Evolutionary conservation across 2,329 filamentous ascomycete genomes (phyloP), one percentile per base, ranked within the genome.

Genomic region (Mariannaea sp.): DNA sequence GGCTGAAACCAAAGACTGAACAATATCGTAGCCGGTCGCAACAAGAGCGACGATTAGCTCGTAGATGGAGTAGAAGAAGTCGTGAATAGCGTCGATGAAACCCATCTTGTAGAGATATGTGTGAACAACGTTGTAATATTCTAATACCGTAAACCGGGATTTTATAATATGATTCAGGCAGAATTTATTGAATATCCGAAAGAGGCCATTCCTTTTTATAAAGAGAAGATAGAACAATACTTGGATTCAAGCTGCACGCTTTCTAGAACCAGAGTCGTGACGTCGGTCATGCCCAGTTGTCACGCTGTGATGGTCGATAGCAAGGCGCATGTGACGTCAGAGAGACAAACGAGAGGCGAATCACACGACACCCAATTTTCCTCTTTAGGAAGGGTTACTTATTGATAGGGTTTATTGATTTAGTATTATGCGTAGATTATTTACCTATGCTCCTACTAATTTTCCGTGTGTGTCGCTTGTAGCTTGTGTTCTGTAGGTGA

Each of bases 11-110:
- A 73, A 36, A 27, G 67, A 67, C 38, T 72, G 67, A 12, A 75
- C 52, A 27, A 75, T 30, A 49, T 68, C 42, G 57, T 70, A 70
- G 36, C 69, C 43, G n/a, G 73, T 68, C 27, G 62, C 59, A 22
- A 76, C 58, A 42, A 77, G 53, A 5, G 73, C 74, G 27, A 69
- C 61, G 32, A 75, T 53, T 24, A 77, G 71, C 65, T 76, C 73
- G 54, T 71, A 75, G 62, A 76, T 65, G 63, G 72, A 75, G 59
- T 69, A 72, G 64, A 75, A 62, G 42, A 76, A 65, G 58, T 74
- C 70, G 38, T 62, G 60, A 45, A 76, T 56, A 24, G 73, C 74
- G 38, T 64, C 59, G 17, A 67, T 66, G 63, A 76, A 53, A 36
- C 71, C 64, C 71, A 73, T 72, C 48, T 46, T 70, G 56, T 40